Percentiles rank a stretch among this genome's conserved stretches.
These are phyloP conservation scores for Hemileccinum impolitum DNA, from an alignment of 768 basidiomycete genomes.

Conservation along the genomic window DNA sequence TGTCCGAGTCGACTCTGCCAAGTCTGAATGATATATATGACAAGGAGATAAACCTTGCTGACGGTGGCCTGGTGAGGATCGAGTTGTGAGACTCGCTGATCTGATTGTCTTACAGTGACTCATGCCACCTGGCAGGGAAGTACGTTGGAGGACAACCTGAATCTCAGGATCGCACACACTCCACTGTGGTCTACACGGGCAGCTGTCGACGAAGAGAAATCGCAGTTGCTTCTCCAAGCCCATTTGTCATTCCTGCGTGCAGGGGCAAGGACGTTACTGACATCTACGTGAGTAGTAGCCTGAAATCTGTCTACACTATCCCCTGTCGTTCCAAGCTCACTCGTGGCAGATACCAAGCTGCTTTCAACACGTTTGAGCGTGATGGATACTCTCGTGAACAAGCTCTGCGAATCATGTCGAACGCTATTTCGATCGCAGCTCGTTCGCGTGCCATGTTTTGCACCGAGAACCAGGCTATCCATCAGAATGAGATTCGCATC, in stretches of 20 bases:
- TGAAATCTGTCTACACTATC: background rate
- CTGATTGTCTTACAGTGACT: background rate
- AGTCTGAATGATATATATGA: slow-evolving; percentile 13
- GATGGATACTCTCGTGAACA: slow-evolving; percentile 46
- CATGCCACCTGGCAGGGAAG: slow-evolving; percentile 53
- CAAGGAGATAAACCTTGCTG: slow-evolving; percentile 29
- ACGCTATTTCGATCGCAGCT: slow-evolving; percentile 48
- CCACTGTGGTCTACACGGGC: slow-evolving; percentile 74
- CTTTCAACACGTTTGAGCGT: slow-evolving; percentile 48
- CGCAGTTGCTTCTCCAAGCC: slow-evolving; percentile 43
- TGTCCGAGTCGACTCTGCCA: background rate
- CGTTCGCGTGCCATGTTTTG: slow-evolving; percentile 41
- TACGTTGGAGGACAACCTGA: slow-evolving; percentile 51
- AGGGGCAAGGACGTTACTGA: slow-evolving; percentile 63
- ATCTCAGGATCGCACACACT: slow-evolving; percentile 45
- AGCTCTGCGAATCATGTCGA: slow-evolving; percentile 48
- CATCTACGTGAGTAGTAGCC: slow-evolving; percentile 62
- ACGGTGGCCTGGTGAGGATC: slow-evolving; percentile 45
- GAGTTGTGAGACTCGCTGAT: background rate
- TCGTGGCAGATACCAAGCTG: slow-evolving; percentile 59
- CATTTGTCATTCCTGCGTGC: slow-evolving; percentile 64
- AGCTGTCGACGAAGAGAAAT: slow-evolving; percentile 48
- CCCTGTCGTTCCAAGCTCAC: too few species aligned
- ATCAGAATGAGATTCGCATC: slow-evolving; percentile 38
- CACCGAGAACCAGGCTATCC: slow-evolving; percentile 17